Conservation (phyloP, 164 flowering plant genomes). For the Santalum album region DNA sequence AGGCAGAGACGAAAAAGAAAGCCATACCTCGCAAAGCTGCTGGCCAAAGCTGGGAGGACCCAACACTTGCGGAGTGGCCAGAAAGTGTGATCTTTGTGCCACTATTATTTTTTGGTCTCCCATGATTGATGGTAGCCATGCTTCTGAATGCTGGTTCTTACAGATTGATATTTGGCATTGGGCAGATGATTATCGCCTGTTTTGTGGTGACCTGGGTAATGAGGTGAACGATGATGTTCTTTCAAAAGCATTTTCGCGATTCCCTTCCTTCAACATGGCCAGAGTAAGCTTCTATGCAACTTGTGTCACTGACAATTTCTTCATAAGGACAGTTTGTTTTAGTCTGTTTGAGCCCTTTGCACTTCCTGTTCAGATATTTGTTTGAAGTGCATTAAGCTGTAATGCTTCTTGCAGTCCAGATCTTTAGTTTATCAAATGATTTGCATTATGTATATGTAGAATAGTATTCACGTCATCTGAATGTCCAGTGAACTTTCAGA, state of each 20-base stretch:
- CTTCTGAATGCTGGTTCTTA: too few relatives aligned
- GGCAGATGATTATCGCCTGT: conserved; percentile 90
- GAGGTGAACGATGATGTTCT: conserved; percentile 99
- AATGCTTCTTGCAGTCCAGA: conserved; percentile 10
- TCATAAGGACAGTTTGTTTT: neutral
- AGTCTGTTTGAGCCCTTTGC: conserved; percentile 9
- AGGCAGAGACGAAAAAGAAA: conserved; percentile 88
- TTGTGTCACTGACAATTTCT: neutral
- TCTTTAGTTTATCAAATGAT: too few relatives aligned
- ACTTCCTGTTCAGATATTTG: conserved; percentile 22
- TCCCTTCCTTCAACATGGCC: conserved; percentile 97
- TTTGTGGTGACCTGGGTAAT: conserved; percentile 97
- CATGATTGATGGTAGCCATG: too few relatives aligned
- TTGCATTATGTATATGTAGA: too few relatives aligned
- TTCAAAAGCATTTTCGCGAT: conserved; percentile 89
- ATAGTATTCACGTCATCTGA: too few relatives aligned
- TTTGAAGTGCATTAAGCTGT: conserved; percentile 27
- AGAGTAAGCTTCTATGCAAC: conserved; percentile 39
- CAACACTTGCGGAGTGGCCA: conserved; percentile 98
- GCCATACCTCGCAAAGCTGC: conserved; percentile 97
- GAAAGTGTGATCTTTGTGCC: conserved; percentile 81
- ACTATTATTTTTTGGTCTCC: too few relatives aligned
- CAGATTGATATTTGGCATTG: too few relatives aligned
- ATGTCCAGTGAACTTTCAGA: too few relatives aligned
- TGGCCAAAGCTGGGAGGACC: conserved; percentile 97